Evolutionary conservation across 768 basidiomycete species (phyloP), one percentile per base, ranked within the genome.

Genomic region (Nevesoporus exiguus): DNA sequence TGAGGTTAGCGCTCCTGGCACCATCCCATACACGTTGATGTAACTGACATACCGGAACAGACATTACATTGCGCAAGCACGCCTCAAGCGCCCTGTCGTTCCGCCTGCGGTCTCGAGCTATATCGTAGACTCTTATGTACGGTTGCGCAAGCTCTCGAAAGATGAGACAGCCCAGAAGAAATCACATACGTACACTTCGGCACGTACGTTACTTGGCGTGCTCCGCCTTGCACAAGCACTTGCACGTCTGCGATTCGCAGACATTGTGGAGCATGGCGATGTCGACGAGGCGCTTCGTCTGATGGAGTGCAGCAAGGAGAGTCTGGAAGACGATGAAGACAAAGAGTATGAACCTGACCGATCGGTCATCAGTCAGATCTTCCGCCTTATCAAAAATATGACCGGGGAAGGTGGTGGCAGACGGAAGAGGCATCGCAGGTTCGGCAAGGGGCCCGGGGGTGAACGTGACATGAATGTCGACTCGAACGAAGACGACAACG

Each of bases 231-330:
- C 96, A 0, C 97, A 99, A 70, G 94, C 95, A 0, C 85, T 96
- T 40, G 95, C 97, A 1, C 88, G 97, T 17, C 78, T 99, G 25
- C 86, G 96, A 34, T 92, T 87, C 74, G 82, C 89, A 47, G 83
- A 88, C 63, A 74, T 74, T 2, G 97, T 98, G 37, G 85, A 85
- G 46, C 83, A 86, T 52, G 79, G 81, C 36, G 97, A 99, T 66
- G 94, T 99, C 13, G 94, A 98, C 65, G 97, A 98, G 72, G 97
- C 97, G 2, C 76, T 99, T 57, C 85, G 97, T 36, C 76, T 99
- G 56, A 98, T 99, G 95, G 93, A 94, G 55, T 93, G 90, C 61
- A 93, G 90, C 74, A 99, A 98, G 71, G 89, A 91, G 65, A 92
- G 87, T 64, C 74, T 99, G 61, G 78, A 84, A 51, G 91, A 95